Percentiles rank a stretch among this genome's conserved stretches.
phyloP scores from a whole-genome alignment of 768 basidiomycete genomes.

The Tricholoma sp. region DNA sequence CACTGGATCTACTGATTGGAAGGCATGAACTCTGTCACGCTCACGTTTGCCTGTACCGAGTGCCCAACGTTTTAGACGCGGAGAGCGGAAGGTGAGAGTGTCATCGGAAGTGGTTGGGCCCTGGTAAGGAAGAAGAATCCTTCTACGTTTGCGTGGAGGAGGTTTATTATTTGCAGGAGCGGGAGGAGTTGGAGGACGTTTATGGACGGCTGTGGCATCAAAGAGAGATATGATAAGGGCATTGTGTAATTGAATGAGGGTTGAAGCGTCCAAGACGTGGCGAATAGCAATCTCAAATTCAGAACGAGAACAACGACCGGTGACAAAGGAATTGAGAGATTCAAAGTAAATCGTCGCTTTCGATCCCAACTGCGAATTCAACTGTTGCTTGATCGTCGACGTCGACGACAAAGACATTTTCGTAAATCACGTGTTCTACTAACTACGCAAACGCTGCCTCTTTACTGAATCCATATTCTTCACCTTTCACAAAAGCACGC shows the following conservation, averaged over 20 bases:
- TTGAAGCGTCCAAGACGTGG: slow-evolving; percentile 53
- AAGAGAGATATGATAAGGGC: slow-evolving; percentile 80
- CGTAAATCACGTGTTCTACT: neutral
- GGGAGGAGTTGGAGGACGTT: slow-evolving; percentile 57
- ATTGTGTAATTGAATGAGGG: slow-evolving; percentile 76
- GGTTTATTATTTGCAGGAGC: slow-evolving; percentile 57
- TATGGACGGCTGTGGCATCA: slow-evolving; percentile 59
- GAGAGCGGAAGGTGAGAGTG: slow-evolving; percentile 51
- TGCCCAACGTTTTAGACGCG: slow-evolving; percentile 69
- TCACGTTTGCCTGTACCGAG: slow-evolving; percentile 68
- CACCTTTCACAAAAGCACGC: slow-evolving; percentile 75
- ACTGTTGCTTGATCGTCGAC: slow-evolving; percentile 5
- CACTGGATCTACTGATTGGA: slow-evolving; percentile 38
- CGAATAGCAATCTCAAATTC: slow-evolving; percentile 75
- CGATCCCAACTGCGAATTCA: neutral
- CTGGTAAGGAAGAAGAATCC: slow-evolving; percentile 70
- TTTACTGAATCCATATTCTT: slow-evolving; percentile 54
- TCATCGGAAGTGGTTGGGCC: slow-evolving; percentile 52
- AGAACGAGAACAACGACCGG: slow-evolving; percentile 23
- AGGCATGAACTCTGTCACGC: slow-evolving; percentile 58
- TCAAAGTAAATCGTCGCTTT: neutral
- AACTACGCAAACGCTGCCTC: slow-evolving; percentile 37
- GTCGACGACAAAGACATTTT: slow-evolving; percentile 2
- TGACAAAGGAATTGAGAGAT: neutral
- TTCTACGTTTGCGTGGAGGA: slow-evolving; percentile 60